Evolutionary conservation across 768 basidiomycete species (phyloP).

Genomic region (Xerocomellus chrysenteron): DNA sequence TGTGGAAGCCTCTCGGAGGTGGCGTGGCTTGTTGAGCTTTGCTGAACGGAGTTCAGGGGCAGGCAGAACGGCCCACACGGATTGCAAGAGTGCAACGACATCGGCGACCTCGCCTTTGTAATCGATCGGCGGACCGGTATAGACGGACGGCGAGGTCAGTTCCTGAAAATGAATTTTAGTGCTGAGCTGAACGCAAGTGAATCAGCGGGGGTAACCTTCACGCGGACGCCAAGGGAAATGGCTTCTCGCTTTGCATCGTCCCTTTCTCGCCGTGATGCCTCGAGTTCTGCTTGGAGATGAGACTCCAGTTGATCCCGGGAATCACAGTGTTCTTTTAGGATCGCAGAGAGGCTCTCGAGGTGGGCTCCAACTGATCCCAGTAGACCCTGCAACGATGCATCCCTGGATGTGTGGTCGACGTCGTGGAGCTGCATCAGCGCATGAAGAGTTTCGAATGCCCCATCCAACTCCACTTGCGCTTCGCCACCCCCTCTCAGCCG

Average conservation of each 20-base stretch:
- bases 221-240: constrained; percentile 36
- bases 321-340: constrained; percentile 42
- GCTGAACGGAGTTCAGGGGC: constrained; percentile 79
- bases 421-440: constrained; percentile 54
- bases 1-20: constrained; percentile 49
- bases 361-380: constrained; percentile 51
- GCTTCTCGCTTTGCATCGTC: constrained; percentile 48
- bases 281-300: constrained; percentile 56
- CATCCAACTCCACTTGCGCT: constrained; percentile 50
- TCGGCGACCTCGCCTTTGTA: constrained; percentile 48
- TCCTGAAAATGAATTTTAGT: constrained; percentile 20
- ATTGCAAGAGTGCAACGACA: constrained; percentile 61
- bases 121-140: constrained; percentile 29
- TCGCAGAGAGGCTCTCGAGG: constrained; percentile 46
- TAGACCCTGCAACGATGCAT: constrained; percentile 49
- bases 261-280: constrained; percentile 49
- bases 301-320: constrained; percentile 49
- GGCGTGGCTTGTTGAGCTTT: constrained; percentile 50
- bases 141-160: constrained; percentile 21
- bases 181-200: neutral
- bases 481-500: constrained; percentile 38
- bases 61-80: constrained; percentile 81
- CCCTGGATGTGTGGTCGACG: constrained; percentile 50
- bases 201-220: constrained; percentile 33
- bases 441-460: constrained; percentile 47